These are phyloP conservation scores for Thalassiosira oceanica DNA, from an alignment of 352 stramenopile genomes.

Conservation along the genomic window DNA sequence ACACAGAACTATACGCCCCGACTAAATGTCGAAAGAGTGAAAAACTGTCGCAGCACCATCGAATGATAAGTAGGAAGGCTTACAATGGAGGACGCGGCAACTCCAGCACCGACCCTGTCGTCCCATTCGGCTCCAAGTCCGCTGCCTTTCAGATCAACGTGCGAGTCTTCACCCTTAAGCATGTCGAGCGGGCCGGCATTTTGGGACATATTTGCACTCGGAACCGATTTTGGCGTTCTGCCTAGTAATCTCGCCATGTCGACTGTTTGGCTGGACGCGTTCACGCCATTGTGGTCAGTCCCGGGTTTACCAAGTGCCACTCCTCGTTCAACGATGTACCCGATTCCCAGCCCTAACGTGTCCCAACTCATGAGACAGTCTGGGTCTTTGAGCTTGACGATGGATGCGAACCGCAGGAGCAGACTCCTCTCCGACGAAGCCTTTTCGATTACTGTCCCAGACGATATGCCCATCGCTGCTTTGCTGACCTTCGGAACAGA, in stretches of 20 bases:
- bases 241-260: conserved; percentile 76
- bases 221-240: conserved; percentile 44
- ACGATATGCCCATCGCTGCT: conserved; percentile 48
- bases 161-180: conserved; percentile 8
- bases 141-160: conserved; percentile 57
- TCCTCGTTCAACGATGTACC: conserved; percentile 78
- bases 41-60: conserved; percentile 4
- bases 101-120: conserved; percentile 76
- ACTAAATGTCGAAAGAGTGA: conserved; percentile 19
- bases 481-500: too few relatives aligned
- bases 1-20: conserved; percentile 70
- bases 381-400: conserved; percentile 74
- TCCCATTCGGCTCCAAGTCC: conserved; percentile 78
- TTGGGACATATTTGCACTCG: conserved; percentile 9
- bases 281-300: conserved; percentile 17
- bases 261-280: conserved; percentile 26
- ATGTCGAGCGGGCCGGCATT: conserved; percentile 7
- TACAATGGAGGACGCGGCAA: conserved; percentile 73
- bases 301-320: conserved; percentile 39
- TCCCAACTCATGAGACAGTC: conserved; percentile 80
- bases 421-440: conserved; percentile 61
- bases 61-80: conserved; percentile 41
- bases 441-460: conserved; percentile 49
- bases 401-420: conserved; percentile 59
- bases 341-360: conserved; percentile 70